phyloP scores from a whole-genome alignment of 2,329 filamentous ascomycete species.

The Arthrobotrys sphaeroides region DNA sequence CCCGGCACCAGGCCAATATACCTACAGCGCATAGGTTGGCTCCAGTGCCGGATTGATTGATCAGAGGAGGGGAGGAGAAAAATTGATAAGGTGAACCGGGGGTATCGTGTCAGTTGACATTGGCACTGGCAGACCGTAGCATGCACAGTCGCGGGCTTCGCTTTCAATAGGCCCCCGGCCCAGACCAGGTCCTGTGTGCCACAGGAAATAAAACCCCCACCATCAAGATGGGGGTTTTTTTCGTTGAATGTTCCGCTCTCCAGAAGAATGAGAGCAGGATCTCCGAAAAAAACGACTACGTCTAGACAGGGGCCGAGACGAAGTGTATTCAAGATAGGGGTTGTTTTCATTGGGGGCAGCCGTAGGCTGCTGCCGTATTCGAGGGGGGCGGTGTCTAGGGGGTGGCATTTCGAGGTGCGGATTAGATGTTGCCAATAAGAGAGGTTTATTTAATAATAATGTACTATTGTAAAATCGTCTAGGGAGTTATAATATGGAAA shows the following conservation, averaged over 20 bases:
- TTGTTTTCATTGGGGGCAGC: background rate
- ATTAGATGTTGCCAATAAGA: too few relatives aligned
- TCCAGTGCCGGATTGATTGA: conserved; percentile 23
- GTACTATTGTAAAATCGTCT: background rate
- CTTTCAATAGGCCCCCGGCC: background rate
- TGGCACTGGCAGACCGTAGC: conserved; percentile 15
- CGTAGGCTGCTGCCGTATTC: background rate
- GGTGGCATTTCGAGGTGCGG: background rate
- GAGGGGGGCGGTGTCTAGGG: background rate
- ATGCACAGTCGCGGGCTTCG: conserved; percentile 37
- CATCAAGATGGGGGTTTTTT: conserved; percentile 14
- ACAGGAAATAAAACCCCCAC: conserved; percentile 15
- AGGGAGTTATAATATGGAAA: background rate
- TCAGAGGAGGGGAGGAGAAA: background rate
- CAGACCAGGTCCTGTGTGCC: conserved; percentile 21
- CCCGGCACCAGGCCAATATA: background rate
- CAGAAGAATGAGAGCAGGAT: background rate
- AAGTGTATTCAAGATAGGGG: background rate
- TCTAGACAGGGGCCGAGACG: background rate
- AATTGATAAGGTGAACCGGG: background rate
- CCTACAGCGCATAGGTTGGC: conserved; percentile 36
- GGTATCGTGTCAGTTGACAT: background rate
- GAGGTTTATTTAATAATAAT: too few relatives aligned
- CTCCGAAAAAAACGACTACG: background rate
- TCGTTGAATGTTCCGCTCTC: background rate